Base-by-base conservation (phyloP, 768 basidiomycete genomes). In the Amanita rubescens region DNA sequence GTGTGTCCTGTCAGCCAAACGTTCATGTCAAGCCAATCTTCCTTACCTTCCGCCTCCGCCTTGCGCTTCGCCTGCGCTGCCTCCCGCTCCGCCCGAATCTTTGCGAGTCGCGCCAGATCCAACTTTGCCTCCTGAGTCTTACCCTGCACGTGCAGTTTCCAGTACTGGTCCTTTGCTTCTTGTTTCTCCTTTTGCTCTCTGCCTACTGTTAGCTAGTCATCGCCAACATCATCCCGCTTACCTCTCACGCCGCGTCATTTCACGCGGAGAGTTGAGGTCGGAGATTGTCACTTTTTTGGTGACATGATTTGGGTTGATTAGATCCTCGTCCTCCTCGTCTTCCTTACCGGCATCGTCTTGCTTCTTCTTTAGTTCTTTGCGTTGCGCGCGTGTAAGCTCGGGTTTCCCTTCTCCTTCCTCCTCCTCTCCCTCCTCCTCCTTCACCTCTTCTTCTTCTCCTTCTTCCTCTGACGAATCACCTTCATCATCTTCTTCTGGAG, bases 151-250 rank as follows among this genome's bases (percentile, higher is more conserved):
- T 91, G 87, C 30, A 88, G 73, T 87, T 94, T 91, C 84, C 85
- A 85, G 67, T 95, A 95, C 22, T 79, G 74, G 24, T 92, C 90
- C 64, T 90, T 81, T 1, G 92, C 90, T 1, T 93, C 92, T 61
- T 87, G 78, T 73, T 93, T 94, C 69, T 94, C 92, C 65, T 94
- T 93, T 63, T 84, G 85, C 64, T 96, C 94, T 58, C 94, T 94
- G 57, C 8, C 12, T 27, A n/a, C 24, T 45, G 49, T 12, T 11
- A 49, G 58, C 24, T 53, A 25, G 17, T 27, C n/a, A n/a, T n/a
- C n/a, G n/a, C n/a, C n/a, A n/a, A n/a, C n/a, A n/a, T n/a, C n/a
- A 15, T 22, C 12, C 34, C 15, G 48, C 70, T 25, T 56, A 83
- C 88, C 81, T 76, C 65, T 90, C 88, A 50, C 79, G 73, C 55